These are phyloP conservation scores for Pogostemon cablin DNA, from an alignment of 257 asterid species.

Conservation along the genomic window DNA sequence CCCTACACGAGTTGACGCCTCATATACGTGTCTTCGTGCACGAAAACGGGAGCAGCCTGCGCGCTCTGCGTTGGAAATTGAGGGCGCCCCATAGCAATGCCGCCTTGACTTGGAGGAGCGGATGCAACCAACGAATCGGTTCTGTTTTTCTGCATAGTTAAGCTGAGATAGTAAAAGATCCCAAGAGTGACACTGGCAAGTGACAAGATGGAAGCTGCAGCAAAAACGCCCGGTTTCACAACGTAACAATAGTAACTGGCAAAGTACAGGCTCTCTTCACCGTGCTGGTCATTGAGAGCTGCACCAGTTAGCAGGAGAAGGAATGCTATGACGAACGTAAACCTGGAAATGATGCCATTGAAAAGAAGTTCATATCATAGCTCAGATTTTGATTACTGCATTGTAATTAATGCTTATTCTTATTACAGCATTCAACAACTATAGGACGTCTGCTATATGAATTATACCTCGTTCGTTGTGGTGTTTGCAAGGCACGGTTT, in stretches of 20 bases:
- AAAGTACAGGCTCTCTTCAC: constrained; percentile 70
- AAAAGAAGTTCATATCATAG: background rate
- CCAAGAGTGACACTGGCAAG: constrained; percentile 75
- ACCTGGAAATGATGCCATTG: constrained; percentile 54
- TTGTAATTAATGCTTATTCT: background rate
- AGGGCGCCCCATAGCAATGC: constrained; percentile 87
- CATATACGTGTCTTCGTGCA: constrained; percentile 86
- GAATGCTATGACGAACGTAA: constrained; percentile 79
- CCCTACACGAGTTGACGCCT: constrained; percentile 65
- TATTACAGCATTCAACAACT: no score
- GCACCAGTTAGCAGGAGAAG: constrained; percentile 90
- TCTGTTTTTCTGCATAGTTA: constrained; percentile 48
- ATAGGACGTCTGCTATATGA: no score
- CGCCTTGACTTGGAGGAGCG: constrained; percentile 52
- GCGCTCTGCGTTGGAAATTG: constrained; percentile 53
- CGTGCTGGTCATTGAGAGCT: constrained; percentile 83
- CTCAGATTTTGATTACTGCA: background rate
- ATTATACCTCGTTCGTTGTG: no score
- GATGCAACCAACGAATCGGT: constrained; percentile 39
- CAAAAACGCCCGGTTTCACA: constrained; percentile 86
- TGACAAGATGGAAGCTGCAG: constrained; percentile 79
- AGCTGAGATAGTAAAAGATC: constrained; percentile 58
- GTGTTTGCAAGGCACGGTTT: no score
- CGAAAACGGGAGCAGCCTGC: constrained; percentile 71
- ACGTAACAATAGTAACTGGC: constrained; percentile 74